Percentiles rank a stretch among this genome's conserved stretches.
Conservation (phyloP, 345 rosid species). For the Fremontodendron californicum region DNA sequence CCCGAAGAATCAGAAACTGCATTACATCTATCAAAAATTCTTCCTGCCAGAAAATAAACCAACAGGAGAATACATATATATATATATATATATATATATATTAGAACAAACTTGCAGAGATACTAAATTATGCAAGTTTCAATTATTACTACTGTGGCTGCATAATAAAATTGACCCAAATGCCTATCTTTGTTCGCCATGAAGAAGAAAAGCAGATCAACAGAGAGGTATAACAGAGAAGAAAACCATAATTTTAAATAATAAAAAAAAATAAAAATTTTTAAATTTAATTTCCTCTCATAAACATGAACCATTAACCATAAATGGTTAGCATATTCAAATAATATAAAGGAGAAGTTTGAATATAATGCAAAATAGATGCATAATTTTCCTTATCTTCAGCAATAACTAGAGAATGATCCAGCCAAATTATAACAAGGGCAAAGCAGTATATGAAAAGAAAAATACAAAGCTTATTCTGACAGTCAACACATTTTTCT, state of each 20-base stretch:
- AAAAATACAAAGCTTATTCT: not conserved
- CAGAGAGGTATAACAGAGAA: not conserved
- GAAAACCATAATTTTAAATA: not conserved
- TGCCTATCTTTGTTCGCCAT: not conserved
- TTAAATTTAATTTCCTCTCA: not conserved
- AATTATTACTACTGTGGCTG: not conserved
- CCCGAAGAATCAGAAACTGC: conserved; percentile 90
- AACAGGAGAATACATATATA: not conserved
- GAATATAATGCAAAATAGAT: not conserved
- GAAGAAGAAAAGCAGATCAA: not conserved
- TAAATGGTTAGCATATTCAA: not conserved
- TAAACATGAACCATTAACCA: not conserved
- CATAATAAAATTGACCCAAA: not conserved
- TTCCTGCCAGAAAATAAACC: conserved; percentile 51
- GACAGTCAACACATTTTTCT: not conserved
- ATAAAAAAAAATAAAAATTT: too few relatives aligned
- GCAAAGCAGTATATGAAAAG: not conserved
- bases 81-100: not conserved
- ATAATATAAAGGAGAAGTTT: not conserved
- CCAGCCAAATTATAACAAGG: not conserved
- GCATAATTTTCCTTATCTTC: not conserved
- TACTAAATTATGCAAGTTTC: not conserved
- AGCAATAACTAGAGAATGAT: not conserved
- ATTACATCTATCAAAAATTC: conserved; percentile 96
- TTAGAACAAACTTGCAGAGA: not conserved